Evolutionary conservation across 2,329 filamentous ascomycete species (phyloP).

Genomic region (Parascedosporium putredinis): DNA sequence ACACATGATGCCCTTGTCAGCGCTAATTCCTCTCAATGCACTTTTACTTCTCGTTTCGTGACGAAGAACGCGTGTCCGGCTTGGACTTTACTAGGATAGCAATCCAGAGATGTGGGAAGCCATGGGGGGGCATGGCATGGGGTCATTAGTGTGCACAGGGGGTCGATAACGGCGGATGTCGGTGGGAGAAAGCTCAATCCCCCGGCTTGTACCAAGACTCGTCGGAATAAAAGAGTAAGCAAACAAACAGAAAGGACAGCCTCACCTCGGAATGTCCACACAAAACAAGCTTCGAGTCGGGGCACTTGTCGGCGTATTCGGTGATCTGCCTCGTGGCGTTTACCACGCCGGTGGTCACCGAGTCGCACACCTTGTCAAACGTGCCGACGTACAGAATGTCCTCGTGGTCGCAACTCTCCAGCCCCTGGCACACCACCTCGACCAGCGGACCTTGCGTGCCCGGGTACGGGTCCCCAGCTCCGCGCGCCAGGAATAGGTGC

Average conservation of each 20-base stretch:
- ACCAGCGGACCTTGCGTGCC: constrained; percentile 19
- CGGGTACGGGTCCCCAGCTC: constrained; percentile 21
- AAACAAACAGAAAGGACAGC: neutral
- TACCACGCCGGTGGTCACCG: constrained; percentile 24
- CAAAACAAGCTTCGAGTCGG: constrained; percentile 27
- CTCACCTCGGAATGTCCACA: constrained; percentile 27
- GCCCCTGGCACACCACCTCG: constrained; percentile 18
- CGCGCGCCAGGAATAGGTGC: constrained; percentile 19
- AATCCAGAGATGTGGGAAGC: too few relatives aligned
- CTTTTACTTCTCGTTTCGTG: too few relatives aligned
- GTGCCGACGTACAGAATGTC: constrained; percentile 23
- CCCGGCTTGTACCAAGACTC: too few relatives aligned
- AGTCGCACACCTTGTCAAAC: constrained; percentile 22
- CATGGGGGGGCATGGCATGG: too few relatives aligned
- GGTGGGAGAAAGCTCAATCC: too few relatives aligned
- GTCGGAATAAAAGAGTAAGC: too few relatives aligned
- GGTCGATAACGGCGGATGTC: too few relatives aligned
- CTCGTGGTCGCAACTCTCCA: constrained; percentile 20
- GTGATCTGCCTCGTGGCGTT: constrained; percentile 27
- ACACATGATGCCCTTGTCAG: too few relatives aligned
- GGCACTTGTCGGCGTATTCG: constrained; percentile 27
- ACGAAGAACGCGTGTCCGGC: too few relatives aligned
- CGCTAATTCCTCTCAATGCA: too few relatives aligned
- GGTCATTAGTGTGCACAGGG: too few relatives aligned
- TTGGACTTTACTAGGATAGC: too few relatives aligned